Evolutionary conservation across 441 rosid genomes (phyloP), one percentile per base, ranked within the genome.

Genomic region (Gossypium trilobum): DNA sequence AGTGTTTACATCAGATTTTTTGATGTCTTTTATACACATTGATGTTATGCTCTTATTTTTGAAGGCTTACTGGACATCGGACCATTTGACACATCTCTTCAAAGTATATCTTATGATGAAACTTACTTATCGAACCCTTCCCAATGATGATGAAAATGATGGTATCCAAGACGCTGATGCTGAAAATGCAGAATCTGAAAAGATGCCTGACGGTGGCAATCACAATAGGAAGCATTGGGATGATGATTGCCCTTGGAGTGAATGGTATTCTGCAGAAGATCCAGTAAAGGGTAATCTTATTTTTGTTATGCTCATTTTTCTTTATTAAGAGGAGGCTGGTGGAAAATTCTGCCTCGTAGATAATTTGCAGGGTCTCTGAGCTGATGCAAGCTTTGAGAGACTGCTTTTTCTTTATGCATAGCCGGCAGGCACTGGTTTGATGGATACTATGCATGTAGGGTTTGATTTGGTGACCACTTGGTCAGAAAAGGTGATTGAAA

Each of bases 201-300:
- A 71, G 71, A 82, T 77, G 75, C 66, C 77, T 73, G 81, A 74
- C 67, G 74, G 77, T 75, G 93, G 85, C 70, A 79, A 80, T 54
- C 87, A 68, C 54, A 86, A 48, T 76, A 86, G 77, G 75, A 78
- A 82, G 55, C 92, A 87, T 10, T 93, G 97, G 99, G 98, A 95
- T 82, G 98, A 91, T 79, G 96, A 87, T 81, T 95, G 96, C 77
- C 96, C 98, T 76, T 95, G 99, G 98, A 93, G 95, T 76, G 97
- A 89, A 86, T 92, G 99, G 99, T 93, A 91, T 82, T 92, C 98
- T 77, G 92, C 96, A 5, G 99, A 92, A 85, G 93, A 95, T 80
- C 97, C 91, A 14, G 77, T 95, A 50, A 86, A 85, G 89, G 99
- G 99, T 92, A 78, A 56, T 58, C 62, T 67, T 74, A 8, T 50